phyloP scores from a whole-genome alignment of 257 asterid species.

The Solanum appendiculatum region DNA sequence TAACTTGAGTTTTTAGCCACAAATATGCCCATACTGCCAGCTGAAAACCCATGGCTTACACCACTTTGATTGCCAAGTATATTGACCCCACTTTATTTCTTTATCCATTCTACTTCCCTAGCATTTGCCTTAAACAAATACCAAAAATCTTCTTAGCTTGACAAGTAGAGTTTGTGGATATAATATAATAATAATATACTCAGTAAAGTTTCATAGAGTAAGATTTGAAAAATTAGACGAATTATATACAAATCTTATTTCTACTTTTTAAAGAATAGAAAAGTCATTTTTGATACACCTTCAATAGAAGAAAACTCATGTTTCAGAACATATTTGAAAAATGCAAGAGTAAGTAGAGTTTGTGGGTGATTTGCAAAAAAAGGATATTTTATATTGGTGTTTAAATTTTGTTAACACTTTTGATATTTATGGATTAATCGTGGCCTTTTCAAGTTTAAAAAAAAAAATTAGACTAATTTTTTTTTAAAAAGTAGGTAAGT shows the following conservation, averaged over 20 bases:
- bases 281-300: neutral
- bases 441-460: neutral
- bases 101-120: neutral
- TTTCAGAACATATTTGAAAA: neutral
- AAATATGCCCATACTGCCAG: slow-evolving; percentile 40
- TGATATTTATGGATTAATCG: neutral
- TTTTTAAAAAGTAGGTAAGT: neutral
- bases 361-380: neutral
- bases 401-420: neutral
- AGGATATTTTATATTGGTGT: neutral
- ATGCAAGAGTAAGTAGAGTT: neutral
- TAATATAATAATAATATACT: neutral
- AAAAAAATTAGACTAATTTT: neutral
- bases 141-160: neutral
- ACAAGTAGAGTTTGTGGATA: neutral
- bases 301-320: neutral
- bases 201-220: neutral
- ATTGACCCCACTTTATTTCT: slow-evolving; percentile 1
- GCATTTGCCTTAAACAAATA: neutral
- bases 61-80: slow-evolving; percentile 13
- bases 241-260: too few species aligned
- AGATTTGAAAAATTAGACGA: neutral
- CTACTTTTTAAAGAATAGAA: too few species aligned
- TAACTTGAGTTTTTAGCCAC: slow-evolving; percentile 1
- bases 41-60: slow-evolving; percentile 18